Base-by-base conservation (phyloP, 257 asterid genomes). In the Verbena officinalis region DNA sequence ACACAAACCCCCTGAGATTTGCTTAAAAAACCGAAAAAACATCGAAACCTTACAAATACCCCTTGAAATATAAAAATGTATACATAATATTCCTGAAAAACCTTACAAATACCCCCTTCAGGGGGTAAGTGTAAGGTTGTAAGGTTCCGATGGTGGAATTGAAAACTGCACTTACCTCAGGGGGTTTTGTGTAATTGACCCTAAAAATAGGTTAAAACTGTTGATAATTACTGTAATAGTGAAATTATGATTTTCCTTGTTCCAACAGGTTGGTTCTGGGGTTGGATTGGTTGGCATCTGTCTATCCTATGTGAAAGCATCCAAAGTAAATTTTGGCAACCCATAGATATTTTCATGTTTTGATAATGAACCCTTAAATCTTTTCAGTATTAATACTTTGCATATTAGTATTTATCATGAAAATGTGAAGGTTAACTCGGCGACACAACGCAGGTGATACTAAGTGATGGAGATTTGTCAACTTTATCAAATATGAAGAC, bases 221-320 rank as follows among this genome's bases (percentile, higher is more conserved):
- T 2, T 27, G 33, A 27, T 27, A 2, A 2, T 27, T 27, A 7
- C 7, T 20, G 15, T 30, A 12, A 27, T 40, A 30, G 34, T 48
- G 40, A 46, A 5, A 16, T 55, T 63, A 22, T 59, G 59, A 33
- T 71, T 67, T n/a, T 71, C 43, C 36, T 76, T 67, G 64, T 36
- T 38, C 12, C 39, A 54, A 74, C 83, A 90, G 99, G 80, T 93
- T 68, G 99, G 99, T 68, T 87, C 99, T 0, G 99, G 98, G 55
- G 95, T 81, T 64, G 97, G 99, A 51, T 69, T 90, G 84, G 94
- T 86, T 53, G 99, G 99, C 69, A 44, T 90, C 19, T 93, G 97
- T 75, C 79, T 93, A 58, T 86, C 90, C 52, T 76, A 81, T 54
- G 91, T 78, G 59, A 84, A 93, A 69, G 97, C 96, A 55, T 82